Conservation (phyloP, 495 filamentous ascomycete genomes). For the Penicillium coprophilum region DNA sequence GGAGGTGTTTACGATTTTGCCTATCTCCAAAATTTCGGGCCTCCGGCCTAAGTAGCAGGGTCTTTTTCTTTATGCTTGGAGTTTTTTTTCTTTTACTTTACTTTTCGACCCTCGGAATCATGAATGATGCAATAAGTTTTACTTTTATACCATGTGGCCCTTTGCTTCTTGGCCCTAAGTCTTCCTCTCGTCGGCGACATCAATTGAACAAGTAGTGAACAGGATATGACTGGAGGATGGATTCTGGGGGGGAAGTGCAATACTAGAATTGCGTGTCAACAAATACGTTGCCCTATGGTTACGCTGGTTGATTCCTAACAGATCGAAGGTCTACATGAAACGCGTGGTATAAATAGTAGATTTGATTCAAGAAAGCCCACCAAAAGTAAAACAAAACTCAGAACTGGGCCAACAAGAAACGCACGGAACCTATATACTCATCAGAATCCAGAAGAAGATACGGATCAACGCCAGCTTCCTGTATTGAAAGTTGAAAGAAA, state of each 20-base stretch:
- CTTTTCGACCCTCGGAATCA: conserved; percentile 21
- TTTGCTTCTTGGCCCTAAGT: not conserved
- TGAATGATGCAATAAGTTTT: conserved; percentile 24
- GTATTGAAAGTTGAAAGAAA: conserved; percentile 29
- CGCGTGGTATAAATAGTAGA: not conserved
- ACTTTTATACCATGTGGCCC: not conserved
- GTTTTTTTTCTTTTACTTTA: conserved; percentile 11
- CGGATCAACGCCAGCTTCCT: conserved; percentile 31
- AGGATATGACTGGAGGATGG: too few relatives aligned
- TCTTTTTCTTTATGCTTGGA: conserved; percentile 12
- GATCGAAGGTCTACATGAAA: not conserved
- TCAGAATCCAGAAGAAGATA: conserved; percentile 4
- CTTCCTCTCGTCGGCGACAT: not conserved
- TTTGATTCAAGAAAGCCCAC: not conserved
- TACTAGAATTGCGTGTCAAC: not conserved
- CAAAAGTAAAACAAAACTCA: not conserved
- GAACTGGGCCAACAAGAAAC: not conserved
- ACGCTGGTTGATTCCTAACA: not conserved
- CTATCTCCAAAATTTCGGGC: conserved; percentile 14
- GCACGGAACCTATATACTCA: not conserved
- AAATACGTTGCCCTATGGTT: not conserved
- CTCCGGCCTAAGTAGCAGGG: conserved; percentile 10
- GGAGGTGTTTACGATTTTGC: conserved; percentile 17
- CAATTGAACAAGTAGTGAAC: not conserved
- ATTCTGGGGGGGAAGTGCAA: not conserved